Evolutionary conservation across 2,329 filamentous ascomycete species (phyloP).

Genomic region (Ophiostoma sp.): DNA sequence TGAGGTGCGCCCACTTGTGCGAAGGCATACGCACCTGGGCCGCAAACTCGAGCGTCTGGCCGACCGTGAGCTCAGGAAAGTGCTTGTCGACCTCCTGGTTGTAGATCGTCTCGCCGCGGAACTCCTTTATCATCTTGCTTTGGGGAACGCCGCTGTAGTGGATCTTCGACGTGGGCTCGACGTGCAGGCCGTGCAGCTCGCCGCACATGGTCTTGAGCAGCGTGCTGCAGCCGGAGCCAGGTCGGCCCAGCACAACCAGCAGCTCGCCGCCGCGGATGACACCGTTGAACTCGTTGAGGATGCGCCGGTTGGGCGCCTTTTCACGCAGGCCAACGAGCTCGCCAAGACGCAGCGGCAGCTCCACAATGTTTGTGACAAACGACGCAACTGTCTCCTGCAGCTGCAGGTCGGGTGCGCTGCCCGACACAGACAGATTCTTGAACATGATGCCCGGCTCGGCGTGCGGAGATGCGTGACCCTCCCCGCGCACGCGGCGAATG

Average conservation of each 20-base stretch:
- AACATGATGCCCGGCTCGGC: slow-evolving; percentile 61
- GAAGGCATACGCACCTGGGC: slow-evolving; percentile 36
- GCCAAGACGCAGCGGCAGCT: slow-evolving; percentile 39
- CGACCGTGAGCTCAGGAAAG: slow-evolving; percentile 63
- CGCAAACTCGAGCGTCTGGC: slow-evolving; percentile 62
- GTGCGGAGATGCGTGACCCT: slow-evolving; percentile 44
- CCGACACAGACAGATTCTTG: slow-evolving; percentile 61
- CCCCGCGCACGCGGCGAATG: slow-evolving; percentile 45
- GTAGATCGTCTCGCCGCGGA: slow-evolving; percentile 63
- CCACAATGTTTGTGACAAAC: slow-evolving; percentile 50
- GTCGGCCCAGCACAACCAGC: slow-evolving; percentile 53
- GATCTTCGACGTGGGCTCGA: slow-evolving; percentile 47
- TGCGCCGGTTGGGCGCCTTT: slow-evolving; percentile 58
- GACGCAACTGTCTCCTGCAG: slow-evolving; percentile 64
- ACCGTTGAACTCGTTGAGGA: slow-evolving; percentile 58
- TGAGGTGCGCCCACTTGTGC: slow-evolving; percentile 49
- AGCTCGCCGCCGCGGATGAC: slow-evolving; percentile 51
- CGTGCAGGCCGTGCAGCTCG: slow-evolving; percentile 52
- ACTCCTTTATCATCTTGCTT: slow-evolving; percentile 51
- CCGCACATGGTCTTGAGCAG: slow-evolving; percentile 54
- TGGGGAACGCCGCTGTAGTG: slow-evolving; percentile 59
- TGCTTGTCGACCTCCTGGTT: slow-evolving; percentile 66
- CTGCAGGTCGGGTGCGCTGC: slow-evolving; percentile 61
- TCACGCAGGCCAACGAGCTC: slow-evolving; percentile 49
- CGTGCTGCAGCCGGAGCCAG: slow-evolving; percentile 54